Base-by-base conservation (phyloP, 179 eudicot species). In the Spergularia azorica region DNA sequence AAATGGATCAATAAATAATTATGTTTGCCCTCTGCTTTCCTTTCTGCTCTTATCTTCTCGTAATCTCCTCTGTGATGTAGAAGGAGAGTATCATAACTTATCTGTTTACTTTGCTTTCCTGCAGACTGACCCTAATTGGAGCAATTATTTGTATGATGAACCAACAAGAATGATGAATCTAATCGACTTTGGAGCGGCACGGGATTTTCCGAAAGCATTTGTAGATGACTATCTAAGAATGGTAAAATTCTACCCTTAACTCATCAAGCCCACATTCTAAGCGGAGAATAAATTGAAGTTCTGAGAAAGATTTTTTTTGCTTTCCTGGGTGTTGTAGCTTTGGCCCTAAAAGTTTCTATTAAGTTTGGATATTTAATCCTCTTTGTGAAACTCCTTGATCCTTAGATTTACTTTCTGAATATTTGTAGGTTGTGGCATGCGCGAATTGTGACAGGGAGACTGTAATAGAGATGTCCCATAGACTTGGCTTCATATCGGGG, bases 91-190 rank as follows among this genome's bases (percentile, higher is more conserved):
- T 78, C 72, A 79, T 58, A 77, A 38, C 16, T 56, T 9, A 32
- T 71, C 55, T 72, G 41, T 54, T 18, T 1, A 62, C 79, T 67
- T 69, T 79, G 68, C 63, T 77, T 59, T 71, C 20, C 36, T 86
- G 92, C 96, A 94, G 97, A 94, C 96, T 64, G 98, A 94, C 84
- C 98, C 98, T 71, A 94, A 94, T 76, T 94, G 98, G 98, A 82
- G 98, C 73, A 94, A 94, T 73, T 94, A 87, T 76, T 81, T 94
- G 79, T 94, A 84, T 21, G 87, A 94, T 83, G 94, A 86, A 67
- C 62, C 73, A 48, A 70, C 88, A 77, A 90, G 81, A 74, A 32
- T 85, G 76, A 84, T 92, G 69, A 92, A 94, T 82, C 94, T 94
- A 72, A 92, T 94, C 10, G 98, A 94, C 90, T 94, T 94, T 63